Evolutionary conservation across 2,329 filamentous ascomycete species (phyloP), one percentile per base, ranked within the genome.

Genomic region (Aspergillus terreus): DNA sequence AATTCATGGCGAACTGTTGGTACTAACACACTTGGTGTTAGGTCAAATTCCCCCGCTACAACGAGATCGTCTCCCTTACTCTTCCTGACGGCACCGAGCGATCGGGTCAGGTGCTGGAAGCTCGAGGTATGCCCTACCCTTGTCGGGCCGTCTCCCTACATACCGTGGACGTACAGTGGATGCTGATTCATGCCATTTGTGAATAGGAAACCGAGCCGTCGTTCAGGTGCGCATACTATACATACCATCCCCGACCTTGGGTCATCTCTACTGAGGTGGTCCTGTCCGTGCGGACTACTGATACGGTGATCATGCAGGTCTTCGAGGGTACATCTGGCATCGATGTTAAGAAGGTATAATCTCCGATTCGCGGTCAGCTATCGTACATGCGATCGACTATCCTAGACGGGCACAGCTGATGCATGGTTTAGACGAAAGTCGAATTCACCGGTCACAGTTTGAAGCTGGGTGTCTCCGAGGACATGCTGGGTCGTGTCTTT

Each of bases 401-500:
- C 10, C 3, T 30, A 30, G 7, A 10, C 7, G 27, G 27, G 10
- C 27, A 10, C 9, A 52, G 47, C 61, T 65, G 46, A 62, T 58
- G 50, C 12, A 4, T 19, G 2, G 21, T 10, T 61, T 67, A 94
- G 92, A 96, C 92, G 50, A 95, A 88, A 82, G 92, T 99, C 73
- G 90, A 99, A 73, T 97, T 99, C 75, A 95, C 89, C 30, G 94
- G 94, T 55, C 84, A 96, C 78, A 97, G 90, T 78, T 79, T 99
- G 79, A 97, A 97, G 83, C 88, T 99, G 48, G 94, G 94, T 75
- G 94, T 99, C 54, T 97, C 94, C 47, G 95, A 99, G 78, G 94
- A 99, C 79, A 99, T 99, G 94, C 78, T 99, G 76, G 94, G 94
- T 61, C 92, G 95, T 79, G 91, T 97, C 74, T 99, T 99, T 71